These are phyloP conservation scores for Lolium rigidum DNA, from an alignment of 176 grass and related monocot species.

Conservation along the genomic window DNA sequence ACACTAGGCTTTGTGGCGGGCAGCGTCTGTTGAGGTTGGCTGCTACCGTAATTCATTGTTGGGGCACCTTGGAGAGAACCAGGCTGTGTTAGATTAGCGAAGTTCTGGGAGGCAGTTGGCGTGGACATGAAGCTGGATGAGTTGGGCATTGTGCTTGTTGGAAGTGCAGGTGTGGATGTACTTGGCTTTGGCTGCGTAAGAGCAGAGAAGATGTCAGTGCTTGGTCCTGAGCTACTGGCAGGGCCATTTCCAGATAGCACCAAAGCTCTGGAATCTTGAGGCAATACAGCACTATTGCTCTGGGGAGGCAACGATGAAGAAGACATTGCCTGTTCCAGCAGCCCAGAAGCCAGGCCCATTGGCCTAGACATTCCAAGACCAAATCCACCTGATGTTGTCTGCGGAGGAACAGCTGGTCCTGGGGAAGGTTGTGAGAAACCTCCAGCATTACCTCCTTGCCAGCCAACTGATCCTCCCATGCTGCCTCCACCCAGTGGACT, in stretches of 20 bases:
- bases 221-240: constrained; percentile 61
- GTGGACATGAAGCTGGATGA: constrained; percentile 53
- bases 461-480: constrained; percentile 64
- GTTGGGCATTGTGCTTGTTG: constrained; percentile 35
- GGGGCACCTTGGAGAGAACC: constrained; percentile 58
- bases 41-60: constrained; percentile 40
- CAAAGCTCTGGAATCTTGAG: constrained; percentile 61
- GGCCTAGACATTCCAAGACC: constrained; percentile 56
- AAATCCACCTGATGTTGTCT: constrained; percentile 57
- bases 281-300: constrained; percentile 51
- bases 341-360: constrained; percentile 55
- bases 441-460: constrained; percentile 65
- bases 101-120: constrained; percentile 61
- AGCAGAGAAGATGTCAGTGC: constrained; percentile 72
- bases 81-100: constrained; percentile 57
- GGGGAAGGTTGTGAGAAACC: constrained; percentile 47
- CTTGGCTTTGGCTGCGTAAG: constrained; percentile 60
- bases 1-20: constrained; percentile 45
- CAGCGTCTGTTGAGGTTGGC: constrained; percentile 70
- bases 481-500: constrained; percentile 50
- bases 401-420: constrained; percentile 49
- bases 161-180: constrained; percentile 40
- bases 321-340: constrained; percentile 53
- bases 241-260: constrained; percentile 78
- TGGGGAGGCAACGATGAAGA: constrained; percentile 66